Evolutionary conservation across 495 filamentous ascomycete species (phyloP).

Genomic region (Neurospora sp.): DNA sequence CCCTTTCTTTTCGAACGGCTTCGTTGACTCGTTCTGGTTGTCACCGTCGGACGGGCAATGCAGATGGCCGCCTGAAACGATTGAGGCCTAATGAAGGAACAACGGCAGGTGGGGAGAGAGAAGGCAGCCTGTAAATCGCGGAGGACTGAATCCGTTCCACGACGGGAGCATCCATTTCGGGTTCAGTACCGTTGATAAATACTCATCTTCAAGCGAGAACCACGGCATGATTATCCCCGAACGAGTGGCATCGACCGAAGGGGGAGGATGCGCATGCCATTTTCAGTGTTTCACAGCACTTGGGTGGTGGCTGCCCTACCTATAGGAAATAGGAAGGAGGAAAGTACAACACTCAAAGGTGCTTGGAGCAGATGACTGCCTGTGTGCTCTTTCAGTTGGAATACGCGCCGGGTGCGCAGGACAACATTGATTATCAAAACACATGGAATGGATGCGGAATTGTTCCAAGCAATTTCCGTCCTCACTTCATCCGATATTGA

Average conservation of each 20-base stretch:
- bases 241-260: neutral
- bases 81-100: neutral
- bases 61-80: neutral
- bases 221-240: neutral
- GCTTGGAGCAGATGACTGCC: neutral
- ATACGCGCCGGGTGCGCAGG: neutral
- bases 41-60: neutral
- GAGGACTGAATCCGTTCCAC: neutral
- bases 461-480: slow-evolving; percentile 6
- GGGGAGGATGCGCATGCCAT: neutral
- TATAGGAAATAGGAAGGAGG: neutral
- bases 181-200: neutral
- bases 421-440: neutral
- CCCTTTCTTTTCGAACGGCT: neutral
- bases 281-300: neutral
- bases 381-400: neutral
- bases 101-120: neutral
- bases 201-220: neutral
- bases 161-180: neutral
- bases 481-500: slow-evolving; percentile 18
- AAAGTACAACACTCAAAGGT: neutral
- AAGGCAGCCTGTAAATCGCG: neutral
- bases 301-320: neutral
- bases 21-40: neutral
- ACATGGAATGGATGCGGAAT: slow-evolving; percentile 11